Conservation (phyloP, 306 rosid species). For the Glycine latifolia region DNA sequence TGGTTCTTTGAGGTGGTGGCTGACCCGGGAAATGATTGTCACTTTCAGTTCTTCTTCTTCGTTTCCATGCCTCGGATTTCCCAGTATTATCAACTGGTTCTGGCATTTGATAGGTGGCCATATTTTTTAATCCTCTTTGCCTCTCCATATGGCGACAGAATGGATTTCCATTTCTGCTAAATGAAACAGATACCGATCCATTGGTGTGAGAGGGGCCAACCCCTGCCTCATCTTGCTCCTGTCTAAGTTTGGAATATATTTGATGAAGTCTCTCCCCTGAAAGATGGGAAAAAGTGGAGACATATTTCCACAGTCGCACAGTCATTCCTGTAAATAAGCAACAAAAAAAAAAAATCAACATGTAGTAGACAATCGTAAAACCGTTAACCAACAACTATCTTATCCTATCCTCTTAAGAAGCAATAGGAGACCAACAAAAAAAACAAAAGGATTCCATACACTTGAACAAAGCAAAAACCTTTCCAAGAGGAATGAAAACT, state of each 20-base stretch:
- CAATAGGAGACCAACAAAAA: conserved; percentile 12
- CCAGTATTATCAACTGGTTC: conserved; percentile 73
- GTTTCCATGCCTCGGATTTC: conserved; percentile 90
- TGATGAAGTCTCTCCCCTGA: conserved; percentile 96
- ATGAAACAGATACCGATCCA: conserved; percentile 67
- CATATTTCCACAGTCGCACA: conserved; percentile 93
- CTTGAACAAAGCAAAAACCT: conserved; percentile 24
- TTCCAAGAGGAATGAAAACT: conserved; percentile 47
- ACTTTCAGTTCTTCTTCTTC: conserved; percentile 76
- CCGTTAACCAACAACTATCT: not conserved
- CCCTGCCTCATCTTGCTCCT: conserved; percentile 79
- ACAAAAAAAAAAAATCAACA: not conserved
- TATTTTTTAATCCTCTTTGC: conserved; percentile 63
- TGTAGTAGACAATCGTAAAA: not conserved
- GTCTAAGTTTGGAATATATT: conserved; percentile 87
- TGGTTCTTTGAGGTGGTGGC: conserved; percentile 66
- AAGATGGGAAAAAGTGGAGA: conserved; percentile 93
- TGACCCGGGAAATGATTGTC: conserved; percentile 73
- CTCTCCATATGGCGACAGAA: conserved; percentile 61
- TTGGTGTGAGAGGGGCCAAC: conserved; percentile 77
- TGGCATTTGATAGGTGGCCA: conserved; percentile 54
- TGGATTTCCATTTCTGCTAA: conserved; percentile 67
- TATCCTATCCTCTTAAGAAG: not conserved
- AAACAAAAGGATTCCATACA: not conserved
- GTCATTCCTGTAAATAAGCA: conserved; percentile 80